Conservation (phyloP, 441 rosid genomes). For the Codiaeum variegatum region DNA sequence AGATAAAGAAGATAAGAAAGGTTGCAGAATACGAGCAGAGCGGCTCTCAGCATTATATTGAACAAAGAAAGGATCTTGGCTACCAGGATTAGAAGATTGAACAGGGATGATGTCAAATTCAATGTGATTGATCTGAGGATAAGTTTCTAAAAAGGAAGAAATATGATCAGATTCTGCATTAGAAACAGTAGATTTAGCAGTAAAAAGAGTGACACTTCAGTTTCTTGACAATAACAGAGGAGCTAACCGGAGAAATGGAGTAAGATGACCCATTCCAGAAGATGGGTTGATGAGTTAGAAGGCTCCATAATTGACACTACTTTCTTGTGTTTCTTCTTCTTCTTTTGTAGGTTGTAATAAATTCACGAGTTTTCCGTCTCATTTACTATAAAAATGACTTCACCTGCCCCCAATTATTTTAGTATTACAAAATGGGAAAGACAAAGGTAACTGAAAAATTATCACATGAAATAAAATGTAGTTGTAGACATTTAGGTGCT, state of each 20-base stretch:
- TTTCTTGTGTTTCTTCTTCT: neutral
- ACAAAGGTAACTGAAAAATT: too few relatives aligned
- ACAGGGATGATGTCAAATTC: neutral
- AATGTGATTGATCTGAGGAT: neutral
- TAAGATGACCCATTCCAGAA: conserved; percentile 2
- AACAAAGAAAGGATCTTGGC: neutral
- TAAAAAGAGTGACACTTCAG: neutral
- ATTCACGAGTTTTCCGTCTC: neutral
- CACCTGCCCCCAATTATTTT: neutral
- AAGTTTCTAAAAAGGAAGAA: neutral
- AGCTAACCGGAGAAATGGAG: neutral
- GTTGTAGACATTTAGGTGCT: too few relatives aligned
- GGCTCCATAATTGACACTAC: neutral
- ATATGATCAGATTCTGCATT: neutral
- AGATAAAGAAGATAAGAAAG: neutral
- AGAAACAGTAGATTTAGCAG: conserved; percentile 5
- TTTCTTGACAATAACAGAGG: neutral
- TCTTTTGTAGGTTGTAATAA: neutral
- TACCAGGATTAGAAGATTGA: neutral
- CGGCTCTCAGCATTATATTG: neutral
- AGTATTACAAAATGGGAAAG: too few relatives aligned
- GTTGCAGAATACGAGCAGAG: neutral
- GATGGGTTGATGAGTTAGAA: neutral
- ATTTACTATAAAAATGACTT: too few relatives aligned
- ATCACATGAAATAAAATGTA: too few relatives aligned